Conservation (phyloP, 352 stramenopile species). For the Globisporangium perplexum region DNA sequence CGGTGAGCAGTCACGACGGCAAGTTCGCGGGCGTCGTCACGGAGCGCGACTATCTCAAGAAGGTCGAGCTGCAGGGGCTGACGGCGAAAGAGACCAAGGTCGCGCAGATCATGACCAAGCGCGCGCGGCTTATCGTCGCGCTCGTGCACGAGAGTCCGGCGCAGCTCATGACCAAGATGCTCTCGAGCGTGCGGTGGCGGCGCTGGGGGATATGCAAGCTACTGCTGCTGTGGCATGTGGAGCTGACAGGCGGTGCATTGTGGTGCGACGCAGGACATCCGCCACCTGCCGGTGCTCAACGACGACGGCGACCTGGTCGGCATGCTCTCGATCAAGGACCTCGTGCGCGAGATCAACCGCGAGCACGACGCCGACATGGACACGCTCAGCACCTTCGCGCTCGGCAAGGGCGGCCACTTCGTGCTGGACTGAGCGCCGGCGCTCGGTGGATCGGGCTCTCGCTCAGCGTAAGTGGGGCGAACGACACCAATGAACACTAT, state of each 20-base stretch:
- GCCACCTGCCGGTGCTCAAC: constrained; percentile 93
- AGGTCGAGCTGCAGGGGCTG: constrained; percentile 92
- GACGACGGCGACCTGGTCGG: constrained; percentile 86
- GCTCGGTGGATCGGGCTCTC: neutral
- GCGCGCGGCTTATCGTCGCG: constrained; percentile 87
- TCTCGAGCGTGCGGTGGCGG: constrained; percentile 62
- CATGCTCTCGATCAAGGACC: constrained; percentile 94
- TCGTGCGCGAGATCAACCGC: constrained; percentile 84
- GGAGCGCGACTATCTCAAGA: constrained; percentile 95
- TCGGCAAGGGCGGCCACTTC: constrained; percentile 76
- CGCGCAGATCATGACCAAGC: constrained; percentile 94
- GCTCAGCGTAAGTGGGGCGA: no score
- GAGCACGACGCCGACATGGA: constrained; percentile 78
- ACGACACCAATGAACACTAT: no score
- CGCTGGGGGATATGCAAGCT: neutral
- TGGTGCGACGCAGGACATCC: constrained; percentile 66
- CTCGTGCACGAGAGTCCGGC: constrained; percentile 82
- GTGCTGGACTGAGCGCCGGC: constrained; percentile 55
- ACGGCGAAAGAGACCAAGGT: constrained; percentile 83
- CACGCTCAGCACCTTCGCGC: constrained; percentile 70
- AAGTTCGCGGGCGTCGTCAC: constrained; percentile 91
- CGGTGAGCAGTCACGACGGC: constrained; percentile 82
- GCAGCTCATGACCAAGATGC: constrained; percentile 95
- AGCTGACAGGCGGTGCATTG: neutral
- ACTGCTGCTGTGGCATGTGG: neutral